phyloP scores from a whole-genome alignment of 768 basidiomycete species.

The Tulasnella sp. region DNA sequence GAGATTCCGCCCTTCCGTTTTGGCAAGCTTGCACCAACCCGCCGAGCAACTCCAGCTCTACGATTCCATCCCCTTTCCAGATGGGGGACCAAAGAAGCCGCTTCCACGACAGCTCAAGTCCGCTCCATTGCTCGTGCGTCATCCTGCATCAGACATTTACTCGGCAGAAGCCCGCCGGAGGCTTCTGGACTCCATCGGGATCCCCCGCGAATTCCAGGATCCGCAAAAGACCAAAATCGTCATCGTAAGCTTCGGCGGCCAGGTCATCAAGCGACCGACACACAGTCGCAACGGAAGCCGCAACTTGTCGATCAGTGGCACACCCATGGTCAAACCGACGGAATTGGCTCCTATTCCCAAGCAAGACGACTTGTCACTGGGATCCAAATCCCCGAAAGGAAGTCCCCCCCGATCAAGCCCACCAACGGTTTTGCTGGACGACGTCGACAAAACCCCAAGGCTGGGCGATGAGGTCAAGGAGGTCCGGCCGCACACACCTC shows the following conservation, averaged over 20 bases:
- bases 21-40: slow-evolving; percentile 43
- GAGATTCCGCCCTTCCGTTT: slow-evolving; percentile 48
- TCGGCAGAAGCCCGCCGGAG: slow-evolving; percentile 50
- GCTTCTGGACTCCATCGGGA: slow-evolving; percentile 56
- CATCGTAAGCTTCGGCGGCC: slow-evolving; percentile 77
- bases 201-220: slow-evolving; percentile 53
- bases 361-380: background rate
- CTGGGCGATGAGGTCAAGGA: background rate
- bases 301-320: slow-evolving; percentile 23
- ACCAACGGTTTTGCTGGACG: background rate
- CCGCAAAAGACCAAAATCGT: slow-evolving; percentile 54
- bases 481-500: slow-evolving; percentile 13
- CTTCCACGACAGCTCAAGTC: slow-evolving; percentile 32
- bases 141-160: slow-evolving; percentile 52
- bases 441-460: background rate
- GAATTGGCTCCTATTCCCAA: slow-evolving; percentile 10
- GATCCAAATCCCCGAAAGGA: background rate
- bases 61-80: slow-evolving; percentile 46
- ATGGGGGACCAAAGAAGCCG: slow-evolving; percentile 1
- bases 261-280: slow-evolving; percentile 47
- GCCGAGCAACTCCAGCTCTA: slow-evolving; percentile 41
- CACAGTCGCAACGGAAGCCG: slow-evolving; percentile 33
- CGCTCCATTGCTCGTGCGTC: slow-evolving; percentile 69
- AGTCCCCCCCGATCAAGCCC: background rate
- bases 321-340: slow-evolving; percentile 17